Evolutionary conservation across 2,329 filamentous ascomycete genomes (phyloP), one percentile per base, ranked within the genome.

Genomic region (Penicillium verrucosum): DNA sequence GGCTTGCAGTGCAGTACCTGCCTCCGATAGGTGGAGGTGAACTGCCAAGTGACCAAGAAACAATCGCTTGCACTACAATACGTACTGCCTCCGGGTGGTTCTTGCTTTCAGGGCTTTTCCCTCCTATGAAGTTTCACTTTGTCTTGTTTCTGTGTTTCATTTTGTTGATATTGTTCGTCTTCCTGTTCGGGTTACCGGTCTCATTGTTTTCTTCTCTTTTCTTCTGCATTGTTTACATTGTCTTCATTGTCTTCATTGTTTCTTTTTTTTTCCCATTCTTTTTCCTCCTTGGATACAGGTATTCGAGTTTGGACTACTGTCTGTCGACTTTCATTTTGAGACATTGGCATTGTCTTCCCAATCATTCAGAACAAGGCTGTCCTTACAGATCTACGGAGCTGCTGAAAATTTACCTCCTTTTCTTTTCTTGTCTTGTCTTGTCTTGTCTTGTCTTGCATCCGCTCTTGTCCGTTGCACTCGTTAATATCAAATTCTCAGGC

Each of bases 231-330:
- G 40, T 42, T 21, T 11, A 2, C 8, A 25, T 42, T 10, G 12
- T 36, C 14, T 30, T 3, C 38, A 36, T 48, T 45, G 32, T 34
- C 12, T 14, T 1, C 32, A 32, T 46, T 46, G 11, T 25, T 49
- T 21, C 2, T 16, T 12, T 32, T 12, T 32, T 36, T 29, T 16
- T 12, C 11, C 12, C 6, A 23, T 45, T 49, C 29, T 48, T 46
- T 56, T 43, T 47, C 43, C 43, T 41, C 59, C 34, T 46, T 59
- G 53, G 32, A 30, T 42, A 23, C 38, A 51, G 52, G 45, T 36
- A 37, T 49, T 54, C 59, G 30, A 56, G 62, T 66, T 60, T 53
- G 63, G 67, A 66, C 63, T 61, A 52, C 48, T 41, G 9, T 30
- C 45, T 51, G 38, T 21, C 46, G 42, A 27, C 54, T n/a, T 41